These are phyloP conservation scores for Diaporthe nobilis DNA, from an alignment of 2,329 filamentous ascomycete species.

Conservation along the genomic window DNA sequence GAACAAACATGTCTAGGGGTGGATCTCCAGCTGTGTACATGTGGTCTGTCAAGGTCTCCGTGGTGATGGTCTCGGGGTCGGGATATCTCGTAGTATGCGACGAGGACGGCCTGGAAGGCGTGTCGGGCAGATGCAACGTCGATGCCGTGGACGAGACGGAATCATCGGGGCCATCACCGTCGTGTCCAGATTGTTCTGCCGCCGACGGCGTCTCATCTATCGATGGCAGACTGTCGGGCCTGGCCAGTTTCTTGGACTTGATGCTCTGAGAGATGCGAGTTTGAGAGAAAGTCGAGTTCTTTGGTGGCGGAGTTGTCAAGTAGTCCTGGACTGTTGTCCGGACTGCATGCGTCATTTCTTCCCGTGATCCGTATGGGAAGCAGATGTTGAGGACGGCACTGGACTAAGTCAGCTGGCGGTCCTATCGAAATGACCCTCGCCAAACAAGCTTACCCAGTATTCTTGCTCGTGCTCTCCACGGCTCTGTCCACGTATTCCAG, in stretches of 20 bases:
- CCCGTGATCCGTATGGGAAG: slow-evolving; percentile 96
- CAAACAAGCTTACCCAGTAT: slow-evolving; percentile 74
- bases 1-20: slow-evolving; percentile 89
- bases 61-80: slow-evolving; percentile 90
- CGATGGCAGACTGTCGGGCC: slow-evolving; percentile 59
- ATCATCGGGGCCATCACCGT: slow-evolving; percentile 60
- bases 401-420: slow-evolving; percentile 37
- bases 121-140: slow-evolving; percentile 68
- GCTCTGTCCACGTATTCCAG: slow-evolving; percentile 89
- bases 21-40: slow-evolving; percentile 90
- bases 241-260: slow-evolving; percentile 73
- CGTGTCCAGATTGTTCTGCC: slow-evolving; percentile 59
- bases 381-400: slow-evolving; percentile 87
- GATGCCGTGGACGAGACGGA: slow-evolving; percentile 71
- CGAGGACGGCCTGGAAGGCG: slow-evolving; percentile 51
- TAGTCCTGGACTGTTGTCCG: slow-evolving; percentile 90
- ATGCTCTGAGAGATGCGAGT: slow-evolving; percentile 90
- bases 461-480: slow-evolving; percentile 87
- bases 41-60: slow-evolving; percentile 84
- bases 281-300: slow-evolving; percentile 84
- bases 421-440: background rate
- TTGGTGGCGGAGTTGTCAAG: slow-evolving; percentile 77
- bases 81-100: slow-evolving; percentile 60
- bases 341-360: slow-evolving; percentile 94
- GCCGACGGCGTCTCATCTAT: slow-evolving; percentile 64